A percentile compares a stretch with the other conserved stretches of the same genome.
These are phyloP conservation scores for Fusarium fracticaudum DNA, from an alignment of 2,329 filamentous ascomycete species.

Conservation along the genomic window DNA sequence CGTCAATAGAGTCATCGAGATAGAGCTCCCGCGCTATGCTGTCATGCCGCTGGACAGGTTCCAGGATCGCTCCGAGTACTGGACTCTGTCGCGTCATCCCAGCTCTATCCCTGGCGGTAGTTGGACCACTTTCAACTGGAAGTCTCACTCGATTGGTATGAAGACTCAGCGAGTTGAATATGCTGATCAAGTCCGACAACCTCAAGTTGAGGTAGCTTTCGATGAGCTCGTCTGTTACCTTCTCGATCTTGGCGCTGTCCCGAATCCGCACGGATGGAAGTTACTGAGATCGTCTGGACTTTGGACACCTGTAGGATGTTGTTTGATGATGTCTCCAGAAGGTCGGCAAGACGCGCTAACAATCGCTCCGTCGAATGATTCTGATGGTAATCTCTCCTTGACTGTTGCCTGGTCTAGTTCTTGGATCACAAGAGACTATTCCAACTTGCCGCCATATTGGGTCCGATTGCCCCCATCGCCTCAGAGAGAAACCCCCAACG, in stretches of 20 bases:
- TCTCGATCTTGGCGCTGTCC: conserved; percentile 70
- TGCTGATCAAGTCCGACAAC: conserved; percentile 63
- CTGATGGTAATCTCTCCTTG: conserved; percentile 68
- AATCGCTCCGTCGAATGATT: conserved; percentile 66
- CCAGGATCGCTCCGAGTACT: conserved; percentile 64
- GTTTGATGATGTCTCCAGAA: conserved; percentile 64
- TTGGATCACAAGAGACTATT: conserved; percentile 63
- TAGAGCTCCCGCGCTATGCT: conserved; percentile 71
- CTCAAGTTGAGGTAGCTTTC: conserved; percentile 63
- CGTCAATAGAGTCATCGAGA: conserved; percentile 72
- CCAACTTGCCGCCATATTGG: conserved; percentile 69
- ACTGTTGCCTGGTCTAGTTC: conserved; percentile 64
- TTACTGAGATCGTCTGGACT: conserved; percentile 65
- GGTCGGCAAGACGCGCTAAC: conserved; percentile 60
- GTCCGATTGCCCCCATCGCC: conserved; percentile 55
- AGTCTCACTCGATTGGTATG: conserved; percentile 67
- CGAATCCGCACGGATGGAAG: conserved; percentile 67
- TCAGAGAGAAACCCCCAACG: not conserved
- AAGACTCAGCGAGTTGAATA: conserved; percentile 73
- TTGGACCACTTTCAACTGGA: conserved; percentile 75
- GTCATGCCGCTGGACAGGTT: conserved; percentile 69
- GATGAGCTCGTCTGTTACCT: conserved; percentile 70
- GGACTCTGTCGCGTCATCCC: conserved; percentile 61
- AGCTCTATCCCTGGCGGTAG: conserved; percentile 67
- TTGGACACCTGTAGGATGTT: conserved; percentile 69